Conservation (phyloP, 148 eudicot genomes). For the Fagopyrum esculentum region DNA sequence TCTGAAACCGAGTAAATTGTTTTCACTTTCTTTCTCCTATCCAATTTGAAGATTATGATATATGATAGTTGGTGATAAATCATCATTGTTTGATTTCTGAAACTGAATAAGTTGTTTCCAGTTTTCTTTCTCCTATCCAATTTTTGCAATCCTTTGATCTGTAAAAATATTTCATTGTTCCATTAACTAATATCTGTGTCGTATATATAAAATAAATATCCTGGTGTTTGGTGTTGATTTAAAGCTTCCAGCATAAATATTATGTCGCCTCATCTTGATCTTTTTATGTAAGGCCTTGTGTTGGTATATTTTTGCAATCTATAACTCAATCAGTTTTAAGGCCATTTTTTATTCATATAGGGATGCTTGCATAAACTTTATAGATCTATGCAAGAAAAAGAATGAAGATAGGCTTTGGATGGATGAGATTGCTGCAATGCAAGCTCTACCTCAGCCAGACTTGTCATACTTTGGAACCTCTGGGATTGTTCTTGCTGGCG, state of each 20-base stretch:
- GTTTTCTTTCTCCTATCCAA: not conserved
- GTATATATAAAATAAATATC: not conserved
- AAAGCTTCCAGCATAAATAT: not conserved
- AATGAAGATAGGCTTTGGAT: constrained; percentile 69
- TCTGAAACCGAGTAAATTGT: not conserved
- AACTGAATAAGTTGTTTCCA: not conserved
- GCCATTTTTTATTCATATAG: constrained; percentile 24
- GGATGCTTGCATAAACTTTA: constrained; percentile 73
- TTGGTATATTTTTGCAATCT: not conserved
- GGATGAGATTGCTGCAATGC: constrained; percentile 86
- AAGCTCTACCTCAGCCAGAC: constrained; percentile 51
- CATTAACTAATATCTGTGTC: not conserved
- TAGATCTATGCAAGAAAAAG: constrained; percentile 67
- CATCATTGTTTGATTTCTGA: not conserved
- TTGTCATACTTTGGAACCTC: constrained; percentile 53
- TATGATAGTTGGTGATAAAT: not conserved
- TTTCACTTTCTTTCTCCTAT: not conserved
- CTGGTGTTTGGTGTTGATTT: not conserved
- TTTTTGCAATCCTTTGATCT: not conserved
- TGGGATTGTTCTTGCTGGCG: constrained; percentile 51
- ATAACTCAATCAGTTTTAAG: not conserved
- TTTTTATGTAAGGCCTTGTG: not conserved
- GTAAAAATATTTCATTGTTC: not conserved
- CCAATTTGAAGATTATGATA: not conserved
- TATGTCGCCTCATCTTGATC: not conserved